Base-by-base conservation (phyloP, 805 yeast species). In the Yarrowia deformans region DNA sequence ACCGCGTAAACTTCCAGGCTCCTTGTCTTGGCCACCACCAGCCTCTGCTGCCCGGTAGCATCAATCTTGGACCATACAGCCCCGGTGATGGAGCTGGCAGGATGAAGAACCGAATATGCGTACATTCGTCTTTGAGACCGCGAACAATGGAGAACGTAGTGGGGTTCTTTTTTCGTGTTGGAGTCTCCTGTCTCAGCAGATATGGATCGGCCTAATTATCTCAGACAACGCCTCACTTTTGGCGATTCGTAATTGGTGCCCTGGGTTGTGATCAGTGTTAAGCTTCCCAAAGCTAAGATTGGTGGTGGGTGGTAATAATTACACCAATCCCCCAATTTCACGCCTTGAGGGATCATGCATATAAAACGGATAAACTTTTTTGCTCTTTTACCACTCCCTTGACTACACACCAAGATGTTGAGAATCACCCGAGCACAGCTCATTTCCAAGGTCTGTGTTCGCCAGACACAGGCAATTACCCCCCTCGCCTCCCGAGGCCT, bases 381-480 rank as follows among this genome's bases (percentile, higher is more conserved):
- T 56, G 48, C 63, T 40, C 48, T 16, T 40, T 56, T n/a, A n/a
- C 37, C 19, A 8, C 37, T 13, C 14, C 48, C 13, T 12, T 14
- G 9, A 18, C 34, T 23, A 37, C 45, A 14, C 60, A 18, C 46
- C 46, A 42, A 56, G 39, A 56, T 56, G 63, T 56, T 56, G 63
- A 16, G 63, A 56, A 56, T 56, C 32, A n/a, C 63, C 14, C 48
- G 63, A 56, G 63, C 63, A 40, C 63, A 29, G 63, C 63, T 56
- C 63, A 29, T 56, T 56, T 56, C 63, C 63, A 56, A 56, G 48
- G 63, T n/a, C 63, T 56, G 63, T 56, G 63, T 23, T 29, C 63
- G 63, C 10, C 63, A 56, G 63, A 60, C 66, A 18, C 40, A 34
- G 66, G 13, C 66, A 45, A 43, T 60, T 60, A 32, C 32, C 34